Base-by-base conservation (phyloP, 2,329 filamentous ascomycete genomes). In the Didymellaceae sp. region DNA sequence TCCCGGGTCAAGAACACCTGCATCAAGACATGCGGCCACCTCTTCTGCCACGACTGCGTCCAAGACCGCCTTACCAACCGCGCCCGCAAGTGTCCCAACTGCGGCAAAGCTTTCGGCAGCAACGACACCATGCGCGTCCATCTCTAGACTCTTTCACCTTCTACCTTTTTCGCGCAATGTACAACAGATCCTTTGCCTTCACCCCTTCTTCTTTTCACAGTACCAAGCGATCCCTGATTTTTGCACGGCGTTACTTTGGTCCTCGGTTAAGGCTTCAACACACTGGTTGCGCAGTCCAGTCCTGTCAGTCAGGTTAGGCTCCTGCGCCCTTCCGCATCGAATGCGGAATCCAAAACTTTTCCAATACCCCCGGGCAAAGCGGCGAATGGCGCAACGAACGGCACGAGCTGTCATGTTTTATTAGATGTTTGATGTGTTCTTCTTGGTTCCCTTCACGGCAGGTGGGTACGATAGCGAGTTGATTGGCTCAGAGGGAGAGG, bases 51-150 rank as follows among this genome's bases (percentile, higher is more conserved):
- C 67, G 82, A 86, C 38, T 99, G 94, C 70, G 89, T 97, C 18
- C 90, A 96, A 58, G 89, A 95, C 66, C 87, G 94, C 49, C 86
- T 97, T 55, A 86, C 85, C 35, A 96, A 94, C 67, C 89, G 94
- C 26, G 92, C 93, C 77, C 85, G 94, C 61, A 97, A 97, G 74
- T 99, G 94, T 68, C 94, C 94, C 2, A 93, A 90, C 63, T 99
- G 95, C 79, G 91, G 89, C 65, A 89, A 89, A 74, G 86, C 90
- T 4, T 99, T 99, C 71, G 93, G 96, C 66, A 89, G 86, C 71
- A 89, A 89, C 74, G 94, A 99, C 71, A 86, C 91, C 55, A 95
- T 97, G 90, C 77, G 68, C 25, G 75, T 80, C 34, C 70, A 73
- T 54, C 52, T 71, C 16, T 73, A 51, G 31, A 9, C 3, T 41